phyloP scores from a whole-genome alignment of 2,329 filamentous ascomycete genomes.

The Aureobasidium melanogenum region DNA sequence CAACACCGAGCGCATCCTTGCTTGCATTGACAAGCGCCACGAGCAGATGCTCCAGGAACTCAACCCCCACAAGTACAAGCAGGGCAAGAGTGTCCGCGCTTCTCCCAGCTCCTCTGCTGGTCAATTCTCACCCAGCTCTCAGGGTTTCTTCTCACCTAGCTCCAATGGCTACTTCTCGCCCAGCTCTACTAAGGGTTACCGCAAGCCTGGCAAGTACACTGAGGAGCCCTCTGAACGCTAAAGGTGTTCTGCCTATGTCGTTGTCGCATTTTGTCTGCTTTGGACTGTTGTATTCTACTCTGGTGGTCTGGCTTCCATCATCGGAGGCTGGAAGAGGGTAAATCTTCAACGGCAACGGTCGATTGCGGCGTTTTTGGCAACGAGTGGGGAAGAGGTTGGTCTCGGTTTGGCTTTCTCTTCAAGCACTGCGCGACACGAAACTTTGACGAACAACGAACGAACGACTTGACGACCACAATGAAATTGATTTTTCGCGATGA shows the following conservation, averaged over 20 bases:
- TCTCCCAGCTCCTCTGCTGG: not conserved
- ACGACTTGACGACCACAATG: not conserved
- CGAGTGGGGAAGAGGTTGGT: slow-evolving; percentile 4
- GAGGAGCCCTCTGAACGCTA: not conserved
- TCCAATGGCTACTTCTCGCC: not conserved
- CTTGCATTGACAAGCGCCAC: not conserved
- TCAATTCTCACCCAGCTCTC: not conserved
- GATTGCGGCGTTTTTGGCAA: not conserved
- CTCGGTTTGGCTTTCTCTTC: not conserved
- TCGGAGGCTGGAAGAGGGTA: not conserved
- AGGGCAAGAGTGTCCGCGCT: not conserved
- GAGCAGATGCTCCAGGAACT: not conserved
- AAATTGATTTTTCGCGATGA: not conserved
- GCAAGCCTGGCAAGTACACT: not conserved
- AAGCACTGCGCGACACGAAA: not conserved
- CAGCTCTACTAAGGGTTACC: not conserved
- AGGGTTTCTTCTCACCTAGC: not conserved
- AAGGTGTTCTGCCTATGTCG: not conserved
- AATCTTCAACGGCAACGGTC: not conserved
- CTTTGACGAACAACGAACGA: not conserved
- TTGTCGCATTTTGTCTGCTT: not conserved
- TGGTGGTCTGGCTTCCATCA: not conserved
- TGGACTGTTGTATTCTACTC: not conserved
- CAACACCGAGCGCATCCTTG: not conserved
- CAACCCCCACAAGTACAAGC: not conserved